Evolutionary conservation across 2,329 filamentous ascomycete genomes (phyloP).

Genomic region (Zarea fungicola): DNA sequence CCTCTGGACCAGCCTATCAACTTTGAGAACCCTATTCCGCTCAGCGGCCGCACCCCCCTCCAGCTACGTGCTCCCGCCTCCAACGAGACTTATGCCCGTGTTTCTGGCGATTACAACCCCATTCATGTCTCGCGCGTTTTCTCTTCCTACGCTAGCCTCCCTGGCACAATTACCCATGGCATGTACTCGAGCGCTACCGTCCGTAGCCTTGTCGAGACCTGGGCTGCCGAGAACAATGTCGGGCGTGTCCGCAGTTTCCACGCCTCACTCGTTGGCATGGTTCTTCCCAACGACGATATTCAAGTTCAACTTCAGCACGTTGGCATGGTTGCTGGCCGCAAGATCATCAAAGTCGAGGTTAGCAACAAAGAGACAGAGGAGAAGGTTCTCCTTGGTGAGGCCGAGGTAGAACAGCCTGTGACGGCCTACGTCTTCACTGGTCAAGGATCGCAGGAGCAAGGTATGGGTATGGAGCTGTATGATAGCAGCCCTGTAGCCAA

Average conservation of each 20-base stretch:
- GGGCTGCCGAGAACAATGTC: conserved; percentile 98
- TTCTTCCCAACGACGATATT: conserved; percentile 91
- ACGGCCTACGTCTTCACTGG: conserved; percentile 98
- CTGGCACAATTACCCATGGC: conserved; percentile 95
- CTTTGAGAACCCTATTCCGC: conserved; percentile 95
- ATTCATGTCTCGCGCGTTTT: conserved; percentile 98
- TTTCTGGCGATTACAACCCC: conserved; percentile 97
- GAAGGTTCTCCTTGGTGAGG: conserved; percentile 91
- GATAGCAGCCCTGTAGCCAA: conserved; percentile 87
- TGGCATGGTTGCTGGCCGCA: conserved; percentile 95
- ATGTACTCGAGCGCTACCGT: conserved; percentile 99
- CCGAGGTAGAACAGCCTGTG: conserved; percentile 95
- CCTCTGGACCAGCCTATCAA: conserved; percentile 93
- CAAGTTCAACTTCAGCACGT: conserved; percentile 94
- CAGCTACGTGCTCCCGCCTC: conserved; percentile 86
- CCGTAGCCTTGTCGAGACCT: conserved; percentile 92
- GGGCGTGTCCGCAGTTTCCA: conserved; percentile 97
- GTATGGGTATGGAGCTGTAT: conserved; percentile 99
- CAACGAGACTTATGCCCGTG: conserved; percentile 95
- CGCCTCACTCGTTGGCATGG: conserved; percentile 96
- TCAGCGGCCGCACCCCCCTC: conserved; percentile 86
- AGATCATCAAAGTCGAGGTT: conserved; percentile 98
- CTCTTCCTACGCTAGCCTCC: conserved; percentile 89
- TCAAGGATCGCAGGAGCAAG: conserved; percentile 96
- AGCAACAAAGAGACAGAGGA: conserved; percentile 94